Percentiles rank a stretch among this genome's conserved stretches.
Evolutionary conservation across 129 eudicot genomes (phyloP).

Genomic region (Deinandra increscens): DNA sequence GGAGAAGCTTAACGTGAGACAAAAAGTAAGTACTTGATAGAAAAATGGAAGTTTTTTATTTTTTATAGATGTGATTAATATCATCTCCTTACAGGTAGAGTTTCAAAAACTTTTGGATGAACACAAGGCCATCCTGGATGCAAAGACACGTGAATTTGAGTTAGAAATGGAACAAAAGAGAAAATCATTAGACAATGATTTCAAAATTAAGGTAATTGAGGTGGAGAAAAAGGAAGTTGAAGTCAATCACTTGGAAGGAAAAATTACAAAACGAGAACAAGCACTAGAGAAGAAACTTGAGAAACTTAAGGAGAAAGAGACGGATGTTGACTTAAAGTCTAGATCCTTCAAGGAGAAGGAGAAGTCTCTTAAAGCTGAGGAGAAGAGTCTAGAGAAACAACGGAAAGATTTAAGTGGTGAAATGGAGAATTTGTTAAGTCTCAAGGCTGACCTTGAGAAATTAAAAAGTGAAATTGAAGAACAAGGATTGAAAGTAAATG

Average conservation of each 20-base stretch:
- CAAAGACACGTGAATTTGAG: slow-evolving; percentile 66
- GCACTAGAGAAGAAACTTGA: slow-evolving; percentile 79
- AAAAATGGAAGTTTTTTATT: not conserved
- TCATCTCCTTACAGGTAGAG: slow-evolving; percentile 55
- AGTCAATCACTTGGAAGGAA: slow-evolving; percentile 72
- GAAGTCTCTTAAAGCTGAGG: slow-evolving; percentile 63
- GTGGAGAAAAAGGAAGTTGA: slow-evolving; percentile 76
- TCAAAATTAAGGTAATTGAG: slow-evolving; percentile 57
- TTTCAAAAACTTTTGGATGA: slow-evolving; percentile 89
- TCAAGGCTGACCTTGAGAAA: slow-evolving; percentile 72
- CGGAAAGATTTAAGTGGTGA: slow-evolving; percentile 60
- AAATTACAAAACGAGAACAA: slow-evolving; percentile 72
- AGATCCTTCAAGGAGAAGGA: slow-evolving; percentile 78
- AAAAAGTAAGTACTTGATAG: slow-evolving; percentile 48
- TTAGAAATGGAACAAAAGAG: slow-evolving; percentile 78
- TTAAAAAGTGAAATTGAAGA: slow-evolving; percentile 53
- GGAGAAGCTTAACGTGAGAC: slow-evolving; percentile 65
- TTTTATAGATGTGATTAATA: slow-evolving; percentile 4
- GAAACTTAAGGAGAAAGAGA: slow-evolving; percentile 80
- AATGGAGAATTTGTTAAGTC: slow-evolving; percentile 50
- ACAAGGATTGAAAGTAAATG: slow-evolving; percentile 35
- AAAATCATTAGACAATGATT: slow-evolving; percentile 57
- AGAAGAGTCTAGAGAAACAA: slow-evolving; percentile 62
- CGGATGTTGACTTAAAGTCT: slow-evolving; percentile 50
- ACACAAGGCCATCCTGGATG: slow-evolving; percentile 59